Percentiles rank a stretch among this genome's conserved stretches.
Evolutionary conservation across 164 flowering plant genomes (phyloP).

Genomic region (Stephania japonica): DNA sequence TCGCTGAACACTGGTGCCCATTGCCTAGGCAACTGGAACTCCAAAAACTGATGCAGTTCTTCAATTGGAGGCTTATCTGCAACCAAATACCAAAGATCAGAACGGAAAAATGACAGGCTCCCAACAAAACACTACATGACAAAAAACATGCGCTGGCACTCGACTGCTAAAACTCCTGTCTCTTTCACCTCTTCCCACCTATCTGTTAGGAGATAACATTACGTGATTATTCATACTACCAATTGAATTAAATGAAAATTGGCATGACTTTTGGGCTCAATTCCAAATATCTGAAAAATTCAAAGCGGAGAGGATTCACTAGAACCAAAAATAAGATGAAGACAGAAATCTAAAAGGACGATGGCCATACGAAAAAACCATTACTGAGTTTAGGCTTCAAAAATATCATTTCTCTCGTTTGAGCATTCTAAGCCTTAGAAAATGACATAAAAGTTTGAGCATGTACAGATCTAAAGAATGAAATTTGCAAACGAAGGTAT

Average conservation of each 20-base stretch:
- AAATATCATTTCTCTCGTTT: background rate
- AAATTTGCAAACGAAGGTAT: background rate
- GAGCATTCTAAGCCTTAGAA: background rate
- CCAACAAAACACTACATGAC: background rate
- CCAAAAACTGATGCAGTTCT: slow-evolving; percentile 92
- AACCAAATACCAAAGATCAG: slow-evolving; percentile 11
- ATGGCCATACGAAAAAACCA: background rate
- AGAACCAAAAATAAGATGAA: background rate
- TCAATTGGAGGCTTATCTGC: slow-evolving; percentile 91
- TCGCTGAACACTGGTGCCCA: slow-evolving; percentile 97
- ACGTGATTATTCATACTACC: background rate
- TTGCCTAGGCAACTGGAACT: slow-evolving; percentile 89
- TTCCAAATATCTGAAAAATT: background rate
- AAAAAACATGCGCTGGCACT: background rate
- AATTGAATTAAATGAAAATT: background rate
- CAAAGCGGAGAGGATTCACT: background rate
- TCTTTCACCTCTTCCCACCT: background rate
- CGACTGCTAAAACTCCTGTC: background rate
- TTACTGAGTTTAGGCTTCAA: background rate
- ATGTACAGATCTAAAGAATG: background rate
- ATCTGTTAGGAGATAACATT: background rate
- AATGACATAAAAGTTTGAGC: background rate
- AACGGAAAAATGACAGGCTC: background rate
- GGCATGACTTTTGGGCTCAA: background rate
- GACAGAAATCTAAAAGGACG: background rate